phyloP scores from a whole-genome alignment of 1,284 basidiomycete genomes.

The Ceraceosorus guamensis region DNA sequence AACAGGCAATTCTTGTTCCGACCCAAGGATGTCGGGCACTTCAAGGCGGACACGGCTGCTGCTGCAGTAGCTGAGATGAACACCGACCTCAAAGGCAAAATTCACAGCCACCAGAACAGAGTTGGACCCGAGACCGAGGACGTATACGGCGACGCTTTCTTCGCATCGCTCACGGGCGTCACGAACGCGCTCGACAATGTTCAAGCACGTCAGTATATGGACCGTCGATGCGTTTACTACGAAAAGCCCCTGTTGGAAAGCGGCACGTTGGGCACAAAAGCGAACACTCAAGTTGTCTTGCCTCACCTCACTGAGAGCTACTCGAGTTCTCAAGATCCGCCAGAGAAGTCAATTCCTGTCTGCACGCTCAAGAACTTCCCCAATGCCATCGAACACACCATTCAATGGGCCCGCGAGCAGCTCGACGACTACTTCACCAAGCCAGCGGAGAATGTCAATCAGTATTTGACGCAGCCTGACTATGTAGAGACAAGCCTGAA shows the following conservation, averaged over 20 bases:
- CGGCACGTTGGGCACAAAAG: slow-evolving; percentile 96
- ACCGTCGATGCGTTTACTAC: slow-evolving; percentile 95
- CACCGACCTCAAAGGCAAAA: slow-evolving; percentile 79
- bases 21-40: slow-evolving; percentile 90
- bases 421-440: slow-evolving; percentile 92
- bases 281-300: slow-evolving; percentile 92
- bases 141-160: slow-evolving; percentile 78
- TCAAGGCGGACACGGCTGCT: slow-evolving; percentile 94
- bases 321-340: slow-evolving; percentile 95
- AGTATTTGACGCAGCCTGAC: slow-evolving; percentile 93
- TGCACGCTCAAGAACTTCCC: slow-evolving; percentile 99
- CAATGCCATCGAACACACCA: slow-evolving; percentile 97
- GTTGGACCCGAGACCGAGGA: slow-evolving; percentile 90
- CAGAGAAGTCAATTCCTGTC: slow-evolving; percentile 93
- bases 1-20: slow-evolving; percentile 99
- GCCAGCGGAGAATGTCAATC: slow-evolving; percentile 87
- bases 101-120: slow-evolving; percentile 81
- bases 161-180: slow-evolving; percentile 78
- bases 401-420: slow-evolving; percentile 82
- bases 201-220: slow-evolving; percentile 94
- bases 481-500: slow-evolving; percentile 83
- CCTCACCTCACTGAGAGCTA: slow-evolving; percentile 96
- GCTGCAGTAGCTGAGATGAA: slow-evolving; percentile 94
- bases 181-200: slow-evolving; percentile 99
- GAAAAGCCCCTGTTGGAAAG: slow-evolving; percentile 94